phyloP scores from a whole-genome alignment of 2,329 filamentous ascomycete species.

The Exophiala oligosperma region DNA sequence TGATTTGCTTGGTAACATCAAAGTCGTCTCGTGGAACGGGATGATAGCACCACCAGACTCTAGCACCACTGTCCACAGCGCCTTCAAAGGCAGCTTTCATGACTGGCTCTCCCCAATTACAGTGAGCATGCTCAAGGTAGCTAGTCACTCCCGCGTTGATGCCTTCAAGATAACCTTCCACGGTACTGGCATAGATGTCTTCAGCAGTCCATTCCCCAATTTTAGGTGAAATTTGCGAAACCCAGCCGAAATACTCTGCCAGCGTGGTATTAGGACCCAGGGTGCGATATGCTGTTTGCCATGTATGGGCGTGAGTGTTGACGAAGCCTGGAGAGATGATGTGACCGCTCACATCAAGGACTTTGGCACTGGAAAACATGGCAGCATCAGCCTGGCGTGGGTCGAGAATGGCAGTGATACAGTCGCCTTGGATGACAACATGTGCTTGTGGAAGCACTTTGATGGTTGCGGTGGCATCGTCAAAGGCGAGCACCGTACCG shows the following conservation, averaged over 20 bases:
- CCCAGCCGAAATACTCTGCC: constrained; percentile 45
- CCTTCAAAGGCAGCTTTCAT: constrained; percentile 30
- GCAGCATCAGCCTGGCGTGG: background rate
- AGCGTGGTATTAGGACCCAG: constrained; percentile 53
- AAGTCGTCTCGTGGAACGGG: background rate
- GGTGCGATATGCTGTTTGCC: constrained; percentile 53
- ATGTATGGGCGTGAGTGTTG: constrained; percentile 40
- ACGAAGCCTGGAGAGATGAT: constrained; percentile 32
- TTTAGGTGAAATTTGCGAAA: constrained; percentile 24
- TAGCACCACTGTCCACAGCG: constrained; percentile 28
- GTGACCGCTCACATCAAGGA: constrained; percentile 38
- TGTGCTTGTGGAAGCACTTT: background rate
- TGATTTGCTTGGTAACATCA: background rate
- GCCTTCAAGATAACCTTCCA: constrained; percentile 4
- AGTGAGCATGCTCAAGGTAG: constrained; percentile 35
- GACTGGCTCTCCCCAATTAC: constrained; percentile 24
- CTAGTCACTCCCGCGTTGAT: constrained; percentile 20
- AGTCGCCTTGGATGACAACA: background rate
- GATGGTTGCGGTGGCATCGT: background rate
- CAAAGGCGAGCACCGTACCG: background rate
- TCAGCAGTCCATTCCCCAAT: constrained; percentile 45
- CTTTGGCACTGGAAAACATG: background rate
- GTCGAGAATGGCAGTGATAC: background rate
- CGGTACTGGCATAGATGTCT: constrained; percentile 47
- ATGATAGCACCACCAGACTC: constrained; percentile 20